A percentile compares a stretch with the other conserved stretches of the same genome.
phyloP scores from a whole-genome alignment of 768 basidiomycete genomes.

The Rhizopogon salebrosus region DNA sequence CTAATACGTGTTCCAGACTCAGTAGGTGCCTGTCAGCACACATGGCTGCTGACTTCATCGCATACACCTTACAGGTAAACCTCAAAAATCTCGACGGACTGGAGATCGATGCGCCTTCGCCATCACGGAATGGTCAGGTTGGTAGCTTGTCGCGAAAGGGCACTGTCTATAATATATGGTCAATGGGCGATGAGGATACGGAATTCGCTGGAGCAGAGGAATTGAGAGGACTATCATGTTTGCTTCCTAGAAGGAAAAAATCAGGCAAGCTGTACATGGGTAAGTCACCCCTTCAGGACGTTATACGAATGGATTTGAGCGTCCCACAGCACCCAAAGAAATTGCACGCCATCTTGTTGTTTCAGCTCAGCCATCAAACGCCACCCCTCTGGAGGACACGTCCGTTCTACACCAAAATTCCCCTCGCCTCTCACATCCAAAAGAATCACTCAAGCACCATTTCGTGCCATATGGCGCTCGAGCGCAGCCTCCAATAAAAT shows the following conservation, averaged over 20 bases:
- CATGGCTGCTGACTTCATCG: background rate
- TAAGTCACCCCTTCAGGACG: constrained; percentile 18
- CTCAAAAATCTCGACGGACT: constrained; percentile 55
- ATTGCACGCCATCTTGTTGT: constrained; percentile 57
- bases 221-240: constrained; percentile 51
- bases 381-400: constrained; percentile 15
- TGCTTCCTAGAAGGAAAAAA: constrained; percentile 61
- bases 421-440: constrained; percentile 52
- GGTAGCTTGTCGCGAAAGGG: constrained; percentile 52
- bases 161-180: constrained; percentile 62
- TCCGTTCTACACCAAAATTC: constrained; percentile 39
- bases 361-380: constrained; percentile 38
- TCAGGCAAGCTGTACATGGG: constrained; percentile 55
- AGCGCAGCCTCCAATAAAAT: background rate
- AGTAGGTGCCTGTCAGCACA: constrained; percentile 35
- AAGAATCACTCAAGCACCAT: constrained; percentile 55
- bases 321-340: constrained; percentile 47
- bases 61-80: constrained; percentile 44
- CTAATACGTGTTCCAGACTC: constrained; percentile 63
- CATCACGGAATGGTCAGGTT: constrained; percentile 35
- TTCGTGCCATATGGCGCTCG: constrained; percentile 62
- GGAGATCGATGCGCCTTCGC: constrained; percentile 39
- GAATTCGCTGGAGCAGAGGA: constrained; percentile 53
- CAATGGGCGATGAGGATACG: constrained; percentile 38
- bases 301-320: background rate